These are phyloP conservation scores for Brassica hybrid DNA, from an alignment of 441 rosid genomes.

Conservation along the genomic window DNA sequence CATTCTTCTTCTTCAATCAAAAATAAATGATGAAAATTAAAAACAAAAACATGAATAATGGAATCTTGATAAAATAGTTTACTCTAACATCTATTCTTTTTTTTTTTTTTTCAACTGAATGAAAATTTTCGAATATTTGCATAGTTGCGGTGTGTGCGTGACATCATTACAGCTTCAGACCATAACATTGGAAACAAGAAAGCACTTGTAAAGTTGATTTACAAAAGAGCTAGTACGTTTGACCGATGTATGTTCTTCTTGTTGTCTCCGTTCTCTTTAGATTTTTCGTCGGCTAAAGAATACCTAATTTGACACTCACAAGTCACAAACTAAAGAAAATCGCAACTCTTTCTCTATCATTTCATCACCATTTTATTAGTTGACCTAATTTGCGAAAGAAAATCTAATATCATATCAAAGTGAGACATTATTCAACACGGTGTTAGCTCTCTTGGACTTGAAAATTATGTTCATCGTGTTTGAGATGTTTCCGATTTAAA, in stretches of 20 bases:
- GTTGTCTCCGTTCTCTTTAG: constrained; percentile 37
- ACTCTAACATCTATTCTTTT: not conserved
- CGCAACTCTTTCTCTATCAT: constrained; percentile 10
- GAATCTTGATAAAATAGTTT: not conserved
- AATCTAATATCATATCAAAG: not conserved
- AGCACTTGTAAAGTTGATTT: constrained; percentile 2
- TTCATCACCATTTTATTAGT: constrained; percentile 30
- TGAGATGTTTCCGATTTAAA: constrained; percentile 18
- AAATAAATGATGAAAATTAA: no score
- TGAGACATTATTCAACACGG: constrained; percentile 35
- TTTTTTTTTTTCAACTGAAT: not conserved
- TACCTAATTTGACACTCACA: constrained; percentile 36
- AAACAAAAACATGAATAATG: not conserved
- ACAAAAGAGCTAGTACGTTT: constrained; percentile 17
- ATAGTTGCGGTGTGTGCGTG: constrained; percentile 25
- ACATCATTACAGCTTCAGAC: constrained; percentile 39
- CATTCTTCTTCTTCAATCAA: not conserved
- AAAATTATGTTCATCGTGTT: constrained; percentile 36
- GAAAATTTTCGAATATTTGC: not conserved
- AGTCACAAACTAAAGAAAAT: constrained; percentile 33
- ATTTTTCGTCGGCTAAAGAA: constrained; percentile 35
- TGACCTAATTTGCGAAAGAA: constrained; percentile 33
- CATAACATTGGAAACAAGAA: constrained; percentile 5
- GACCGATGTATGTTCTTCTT: constrained; percentile 39
- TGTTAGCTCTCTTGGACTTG: not conserved